These are phyloP conservation scores for Hygrophoropsis aurantiaca DNA, from an alignment of 768 basidiomycete genomes.

Conservation along the genomic window DNA sequence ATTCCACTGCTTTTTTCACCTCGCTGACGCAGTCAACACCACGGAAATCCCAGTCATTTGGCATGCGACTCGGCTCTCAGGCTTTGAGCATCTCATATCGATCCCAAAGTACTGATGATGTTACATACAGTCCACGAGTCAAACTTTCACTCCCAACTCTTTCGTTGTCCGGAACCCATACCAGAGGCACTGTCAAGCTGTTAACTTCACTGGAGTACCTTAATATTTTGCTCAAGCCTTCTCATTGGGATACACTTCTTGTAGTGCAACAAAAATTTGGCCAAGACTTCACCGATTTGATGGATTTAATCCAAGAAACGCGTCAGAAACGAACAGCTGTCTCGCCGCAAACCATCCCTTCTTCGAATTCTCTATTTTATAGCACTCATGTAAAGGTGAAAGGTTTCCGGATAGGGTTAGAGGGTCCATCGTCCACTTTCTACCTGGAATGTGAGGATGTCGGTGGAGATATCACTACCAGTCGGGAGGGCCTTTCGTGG, in stretches of 20 bases:
- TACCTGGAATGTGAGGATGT: slow-evolving; percentile 77
- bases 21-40: slow-evolving; percentile 34
- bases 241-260: slow-evolving; percentile 81
- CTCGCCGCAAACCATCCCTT: slow-evolving; percentile 11
- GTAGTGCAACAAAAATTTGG: slow-evolving; percentile 88
- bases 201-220: slow-evolving; percentile 67
- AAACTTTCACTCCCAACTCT: slow-evolving; percentile 67
- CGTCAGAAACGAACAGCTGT: slow-evolving; percentile 32
- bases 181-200: slow-evolving; percentile 43
- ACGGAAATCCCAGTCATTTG: slow-evolving; percentile 48
- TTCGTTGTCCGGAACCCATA: slow-evolving; percentile 62
- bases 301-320: slow-evolving; percentile 64
- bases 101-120: slow-evolving; percentile 33
- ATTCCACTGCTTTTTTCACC: slow-evolving; percentile 48
- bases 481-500: slow-evolving; percentile 52
- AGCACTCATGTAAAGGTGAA: slow-evolving; percentile 62
- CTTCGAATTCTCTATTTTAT: slow-evolving; percentile 31
- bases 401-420: slow-evolving; percentile 79
- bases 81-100: slow-evolving; percentile 57
- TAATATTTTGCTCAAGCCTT: slow-evolving; percentile 72
- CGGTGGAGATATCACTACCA: slow-evolving; percentile 56
- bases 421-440: slow-evolving; percentile 69
- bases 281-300: slow-evolving; percentile 81
- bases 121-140: slow-evolving; percentile 46
- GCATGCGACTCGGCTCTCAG: slow-evolving; percentile 64